Base-by-base conservation (phyloP, 2,329 filamentous ascomycete species). In the Colletotrichum navitas region DNA sequence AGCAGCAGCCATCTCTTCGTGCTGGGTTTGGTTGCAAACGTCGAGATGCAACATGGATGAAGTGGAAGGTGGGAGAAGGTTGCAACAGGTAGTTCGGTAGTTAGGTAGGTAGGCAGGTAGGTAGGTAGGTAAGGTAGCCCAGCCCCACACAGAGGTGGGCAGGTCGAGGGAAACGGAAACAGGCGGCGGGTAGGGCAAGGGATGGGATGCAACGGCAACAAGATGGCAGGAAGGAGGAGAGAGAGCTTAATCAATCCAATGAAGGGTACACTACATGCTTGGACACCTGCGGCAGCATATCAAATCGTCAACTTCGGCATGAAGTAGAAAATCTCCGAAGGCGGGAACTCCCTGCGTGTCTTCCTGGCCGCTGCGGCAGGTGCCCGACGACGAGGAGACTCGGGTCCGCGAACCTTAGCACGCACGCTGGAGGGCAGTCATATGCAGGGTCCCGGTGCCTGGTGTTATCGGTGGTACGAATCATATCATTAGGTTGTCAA, bases 271-370 rank as follows among this genome's bases (percentile, higher is more conserved):
- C 8, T 6, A 21, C 47, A n/a, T 49, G 43, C 47, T 34, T 16
- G 41, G 41, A 16, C 41, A 18, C 41, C 6, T 7, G 43, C 21
- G 43, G 43, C 18, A 11, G 14, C 45, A 67, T n/a, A 47, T 54
- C 47, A 24, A 41, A 66, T 66, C 63, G 49, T 29, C 6, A 18
- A 14, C 63, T 43, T 66, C 45, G 41, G 51, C 51, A 54, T n/a
- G 10, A 47, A 55, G 18, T 5, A 12, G 18, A 8, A 34, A 34
- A 18, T n/a, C 18, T 34, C 29, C 8, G 29, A 18, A 34, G 29
- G 18, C 18, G 51, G 51, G 51, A n/a, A 34, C 18, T 55, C 51
- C 51, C 51, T 54, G 51, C 51, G 21, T 26, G 51, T 21, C 29
- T 8, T 32, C 21, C 43, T 36, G 34, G 34, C 34, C 21, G 43